phyloP scores from a whole-genome alignment of 75 land plant species.

The Ceratopteris richardii region DNA sequence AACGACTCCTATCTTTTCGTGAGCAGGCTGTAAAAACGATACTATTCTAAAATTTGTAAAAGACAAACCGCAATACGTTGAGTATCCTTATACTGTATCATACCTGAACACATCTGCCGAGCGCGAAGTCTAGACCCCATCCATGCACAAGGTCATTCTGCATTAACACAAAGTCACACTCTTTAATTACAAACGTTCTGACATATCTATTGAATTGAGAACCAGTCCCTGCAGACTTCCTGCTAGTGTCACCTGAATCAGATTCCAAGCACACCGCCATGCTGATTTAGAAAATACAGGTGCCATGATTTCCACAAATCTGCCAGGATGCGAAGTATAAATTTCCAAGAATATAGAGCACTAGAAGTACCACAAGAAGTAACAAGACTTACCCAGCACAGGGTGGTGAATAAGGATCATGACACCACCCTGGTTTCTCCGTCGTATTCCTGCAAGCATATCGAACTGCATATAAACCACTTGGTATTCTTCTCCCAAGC shows the following conservation, averaged over 20 bases:
- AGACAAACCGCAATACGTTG: too few relatives aligned
- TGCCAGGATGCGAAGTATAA: conserved; percentile 14
- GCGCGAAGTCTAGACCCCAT: conserved; percentile 90
- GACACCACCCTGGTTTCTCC: conserved; percentile 80
- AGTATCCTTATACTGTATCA: too few relatives aligned
- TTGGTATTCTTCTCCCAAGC: too few relatives aligned
- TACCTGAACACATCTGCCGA: conserved; percentile 83
- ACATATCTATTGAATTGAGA: background rate
- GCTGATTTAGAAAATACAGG: conserved; percentile 85
- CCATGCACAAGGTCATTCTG: conserved; percentile 97
- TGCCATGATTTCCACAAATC: conserved; percentile 98
- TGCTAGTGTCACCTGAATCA: conserved; percentile 69
- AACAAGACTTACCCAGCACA: conserved; percentile 60
- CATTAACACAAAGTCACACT: conserved; percentile 4
- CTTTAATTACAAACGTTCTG: background rate
- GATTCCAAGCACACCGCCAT: conserved; percentile 97
- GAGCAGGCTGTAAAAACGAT: conserved; percentile 53
- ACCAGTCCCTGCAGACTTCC: background rate
- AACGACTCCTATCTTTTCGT: conserved; percentile 93
- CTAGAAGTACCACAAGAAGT: background rate
- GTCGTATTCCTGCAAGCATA: conserved; percentile 33
- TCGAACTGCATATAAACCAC: too few relatives aligned
- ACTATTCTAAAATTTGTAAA: background rate
- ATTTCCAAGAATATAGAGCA: background rate
- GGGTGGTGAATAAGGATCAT: conserved; percentile 72